Base-by-base conservation (phyloP, 805 yeast genomes). In the Pichia manshurica region DNA sequence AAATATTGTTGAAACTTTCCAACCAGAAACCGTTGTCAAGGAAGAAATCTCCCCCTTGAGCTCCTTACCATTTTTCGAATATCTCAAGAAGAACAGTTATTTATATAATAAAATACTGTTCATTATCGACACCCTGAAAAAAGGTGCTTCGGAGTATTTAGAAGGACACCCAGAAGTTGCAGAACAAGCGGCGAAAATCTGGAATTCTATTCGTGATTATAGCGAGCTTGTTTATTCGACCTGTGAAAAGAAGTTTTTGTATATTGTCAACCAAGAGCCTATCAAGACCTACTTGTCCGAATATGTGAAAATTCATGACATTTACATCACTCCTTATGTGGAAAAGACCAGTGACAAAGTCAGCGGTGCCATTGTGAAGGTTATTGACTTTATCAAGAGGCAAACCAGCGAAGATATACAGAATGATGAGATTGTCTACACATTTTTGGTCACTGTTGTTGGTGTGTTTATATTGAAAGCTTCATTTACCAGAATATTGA, bases 381-480 rank as follows among this genome's bases (percentile, higher is more conserved):
- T 7, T 25, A 25, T 25, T 25, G 29, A 25, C 10, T 25, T 25
- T 10, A 25, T 25, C 29, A 25, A 25, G 29, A 7, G 10, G 10
- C 29, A 25, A 25, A 25, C 29, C 10, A 25, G 10, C 10, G 40
- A 39, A 23, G 31, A 28, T 28, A 34, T 25, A 3, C 7, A n/a
- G 4, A 15, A 23, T n/a, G 33, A 38, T 9, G 52, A 51, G 20
- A 23, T 43, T 2, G 35, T 40, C 9, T 48, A 44, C 22, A 38
- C 39, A 6, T 23, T 43, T 28, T 37, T 52, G 15, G 34, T 56
- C 16, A 15, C 56, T 23, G 44, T 49, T 17, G 46, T 50, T 6
- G 48, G 51, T 12, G 43, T 52, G 15, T 19, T 53, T n/a, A 17
- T 53, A 5, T 52, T 59, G 21, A 50, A 44, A 16, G 20, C 46